These are phyloP conservation scores for Termitomyces sp. DNA, from an alignment of 768 basidiomycete species.

Conservation along the genomic window DNA sequence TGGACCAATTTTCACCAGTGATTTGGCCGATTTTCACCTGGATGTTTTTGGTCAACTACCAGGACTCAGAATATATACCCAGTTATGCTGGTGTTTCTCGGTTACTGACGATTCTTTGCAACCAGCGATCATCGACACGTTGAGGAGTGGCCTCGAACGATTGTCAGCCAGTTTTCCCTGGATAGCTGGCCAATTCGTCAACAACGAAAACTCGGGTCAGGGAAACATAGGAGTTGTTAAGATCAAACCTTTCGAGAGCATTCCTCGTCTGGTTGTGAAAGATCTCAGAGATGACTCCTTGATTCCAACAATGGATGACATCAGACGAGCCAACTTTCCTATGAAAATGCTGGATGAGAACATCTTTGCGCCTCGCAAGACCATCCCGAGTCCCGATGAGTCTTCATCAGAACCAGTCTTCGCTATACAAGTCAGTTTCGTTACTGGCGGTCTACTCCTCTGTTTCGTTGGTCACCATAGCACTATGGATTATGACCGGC, in stretches of 20 bases:
- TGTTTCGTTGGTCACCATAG: slow-evolving; percentile 21
- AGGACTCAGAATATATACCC: slow-evolving; percentile 20
- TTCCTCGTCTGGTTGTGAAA: slow-evolving; percentile 17
- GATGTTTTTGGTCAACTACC: slow-evolving; percentile 8
- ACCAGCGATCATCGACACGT: slow-evolving; percentile 9
- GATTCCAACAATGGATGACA: slow-evolving; percentile 18
- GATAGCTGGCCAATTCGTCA: slow-evolving; percentile 23
- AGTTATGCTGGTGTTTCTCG: slow-evolving; percentile 19
- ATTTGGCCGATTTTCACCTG: neutral
- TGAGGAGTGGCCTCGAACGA: slow-evolving; percentile 20
- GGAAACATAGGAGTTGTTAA: slow-evolving; percentile 15
- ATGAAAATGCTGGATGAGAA: slow-evolving; percentile 21
- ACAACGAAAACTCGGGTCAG: slow-evolving; percentile 11
- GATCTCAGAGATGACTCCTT: slow-evolving; percentile 17
- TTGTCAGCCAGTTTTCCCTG: slow-evolving; percentile 22
- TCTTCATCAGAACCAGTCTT: slow-evolving; percentile 19
- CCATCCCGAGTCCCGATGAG: slow-evolving; percentile 16
- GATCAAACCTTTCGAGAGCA: slow-evolving; percentile 10
- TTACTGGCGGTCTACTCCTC: slow-evolving; percentile 21
- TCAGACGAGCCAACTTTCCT: slow-evolving; percentile 20
- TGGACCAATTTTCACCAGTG: neutral
- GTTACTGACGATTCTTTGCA: slow-evolving; percentile 9
- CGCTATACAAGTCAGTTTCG: slow-evolving; percentile 22
- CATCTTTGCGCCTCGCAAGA: slow-evolving; percentile 19
- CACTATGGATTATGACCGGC: slow-evolving; percentile 24